Evolutionary conservation across 2,329 filamentous ascomycete genomes (phyloP).

Genomic region (Hortaea sp.): DNA sequence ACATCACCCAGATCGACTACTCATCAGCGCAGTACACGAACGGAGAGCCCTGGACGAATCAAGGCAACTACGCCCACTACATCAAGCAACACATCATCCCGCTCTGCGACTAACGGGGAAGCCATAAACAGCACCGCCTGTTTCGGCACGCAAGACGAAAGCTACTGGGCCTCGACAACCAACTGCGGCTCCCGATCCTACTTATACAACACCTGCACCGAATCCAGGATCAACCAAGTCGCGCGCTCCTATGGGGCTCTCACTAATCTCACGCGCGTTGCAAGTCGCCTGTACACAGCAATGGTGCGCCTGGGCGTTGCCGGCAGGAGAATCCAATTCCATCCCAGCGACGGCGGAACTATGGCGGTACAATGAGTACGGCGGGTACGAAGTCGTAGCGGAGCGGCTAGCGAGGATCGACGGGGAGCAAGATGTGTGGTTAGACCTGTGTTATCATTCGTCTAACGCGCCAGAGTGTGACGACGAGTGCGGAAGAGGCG

Average conservation of each 20-base stretch:
- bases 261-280: slow-evolving; percentile 39
- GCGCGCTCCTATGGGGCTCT: slow-evolving; percentile 35
- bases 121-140: slow-evolving; percentile 35
- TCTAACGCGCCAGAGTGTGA: slow-evolving; percentile 25
- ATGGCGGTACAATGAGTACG: slow-evolving; percentile 36
- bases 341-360: slow-evolving; percentile 37
- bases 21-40: slow-evolving; percentile 39
- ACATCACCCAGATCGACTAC: slow-evolving; percentile 37
- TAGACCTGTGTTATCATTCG: slow-evolving; percentile 43
- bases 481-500: slow-evolving; percentile 13
- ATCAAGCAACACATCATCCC: slow-evolving; percentile 37
- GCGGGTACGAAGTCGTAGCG: slow-evolving; percentile 37
- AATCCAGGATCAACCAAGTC: slow-evolving; percentile 41
- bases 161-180: slow-evolving; percentile 35
- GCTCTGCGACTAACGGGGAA: slow-evolving; percentile 28
- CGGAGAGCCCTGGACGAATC: slow-evolving; percentile 40
- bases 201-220: slow-evolving; percentile 37
- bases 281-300: slow-evolving; percentile 43
- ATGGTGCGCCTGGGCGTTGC: slow-evolving; percentile 48
- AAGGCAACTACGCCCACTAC: slow-evolving; percentile 45
- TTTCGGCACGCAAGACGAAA: slow-evolving; percentile 36
- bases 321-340: slow-evolving; percentile 34
- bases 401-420: slow-evolving; percentile 43
- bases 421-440: slow-evolving; percentile 44
- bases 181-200: slow-evolving; percentile 37